A percentile compares a stretch with the other conserved stretches of the same genome.
phyloP scores from a whole-genome alignment of 129 eudicot species.

The Mikania micrantha region DNA sequence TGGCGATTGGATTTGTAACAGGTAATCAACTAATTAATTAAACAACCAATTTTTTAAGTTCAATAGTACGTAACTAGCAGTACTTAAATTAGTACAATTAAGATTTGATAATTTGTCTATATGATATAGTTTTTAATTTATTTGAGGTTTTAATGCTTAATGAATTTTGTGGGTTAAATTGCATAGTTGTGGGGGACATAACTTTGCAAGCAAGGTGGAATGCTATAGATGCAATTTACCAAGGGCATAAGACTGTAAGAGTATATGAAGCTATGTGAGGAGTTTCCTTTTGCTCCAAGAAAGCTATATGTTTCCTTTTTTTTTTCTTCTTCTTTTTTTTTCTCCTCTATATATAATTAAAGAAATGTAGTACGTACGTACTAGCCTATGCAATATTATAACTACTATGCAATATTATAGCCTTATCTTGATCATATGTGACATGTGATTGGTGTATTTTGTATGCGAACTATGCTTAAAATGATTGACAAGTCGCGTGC shows the following conservation, averaged over 20 bases:
- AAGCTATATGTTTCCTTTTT: conserved; percentile 5
- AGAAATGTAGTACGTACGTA: no score
- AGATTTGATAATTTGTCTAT: neutral
- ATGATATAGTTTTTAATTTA: neutral
- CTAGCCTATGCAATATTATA: no score
- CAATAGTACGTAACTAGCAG: neutral
- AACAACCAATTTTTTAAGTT: neutral
- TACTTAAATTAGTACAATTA: neutral
- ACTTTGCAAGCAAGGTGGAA: conserved; percentile 79
- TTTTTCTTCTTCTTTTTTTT: neutral
- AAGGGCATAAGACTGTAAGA: conserved; percentile 45
- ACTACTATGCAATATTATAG: no score
- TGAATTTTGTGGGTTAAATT: conserved; percentile 1
- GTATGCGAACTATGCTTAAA: neutral
- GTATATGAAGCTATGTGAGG: conserved; percentile 2
- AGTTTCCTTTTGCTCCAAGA: conserved; percentile 1
- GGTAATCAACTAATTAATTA: conserved; percentile 48
- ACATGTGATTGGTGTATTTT: neutral
- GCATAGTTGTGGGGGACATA: conserved; percentile 73
- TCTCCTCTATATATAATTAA: no score
- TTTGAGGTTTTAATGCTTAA: neutral
- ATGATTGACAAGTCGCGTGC: no score
- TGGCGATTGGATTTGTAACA: conserved; percentile 89
- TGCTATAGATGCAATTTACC: conserved; percentile 77
- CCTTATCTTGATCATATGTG: neutral